Evolutionary conservation across 495 filamentous ascomycete species (phyloP).

Genomic region (Rhypophila decipiens): DNA sequence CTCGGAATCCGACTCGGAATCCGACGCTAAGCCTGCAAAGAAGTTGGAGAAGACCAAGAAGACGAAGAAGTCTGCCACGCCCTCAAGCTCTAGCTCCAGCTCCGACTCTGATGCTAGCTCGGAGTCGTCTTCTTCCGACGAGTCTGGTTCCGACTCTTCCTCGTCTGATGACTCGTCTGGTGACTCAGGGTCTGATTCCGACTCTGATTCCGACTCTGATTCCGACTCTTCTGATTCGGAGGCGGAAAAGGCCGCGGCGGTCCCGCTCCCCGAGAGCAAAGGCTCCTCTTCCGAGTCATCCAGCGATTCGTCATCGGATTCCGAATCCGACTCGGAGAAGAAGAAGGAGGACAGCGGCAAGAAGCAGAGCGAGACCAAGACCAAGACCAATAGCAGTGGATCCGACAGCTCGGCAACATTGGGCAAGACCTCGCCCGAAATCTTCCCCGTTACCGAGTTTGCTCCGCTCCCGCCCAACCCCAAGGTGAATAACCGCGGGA

Average conservation of each 20-base stretch:
- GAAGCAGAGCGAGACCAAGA: too few relatives aligned
- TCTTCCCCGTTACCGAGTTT: conserved; percentile 24
- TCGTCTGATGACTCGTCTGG: conserved; percentile 19
- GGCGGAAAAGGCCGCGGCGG: conserved; percentile 46
- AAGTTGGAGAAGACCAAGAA: too few relatives aligned
- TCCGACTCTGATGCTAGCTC: conserved; percentile 18
- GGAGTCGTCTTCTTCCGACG: conserved; percentile 15
- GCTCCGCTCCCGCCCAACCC: conserved; percentile 49
- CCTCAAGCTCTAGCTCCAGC: conserved; percentile 27
- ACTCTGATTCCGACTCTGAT: conserved; percentile 20
- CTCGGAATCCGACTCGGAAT: conserved; percentile 15
- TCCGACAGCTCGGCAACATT: conserved; percentile 38
- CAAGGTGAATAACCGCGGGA: conserved; percentile 37
- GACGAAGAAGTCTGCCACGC: conserved; percentile 21
- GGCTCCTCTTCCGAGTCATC: conserved; percentile 27
- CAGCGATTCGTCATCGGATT: conserved; percentile 27
- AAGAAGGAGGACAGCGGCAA: too few relatives aligned
- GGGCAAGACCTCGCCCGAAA: conserved; percentile 34
- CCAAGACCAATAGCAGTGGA: conserved; percentile 23
- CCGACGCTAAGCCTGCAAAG: too few relatives aligned
- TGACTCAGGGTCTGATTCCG: conserved; percentile 23
- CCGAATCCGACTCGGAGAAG: conserved; percentile 29
- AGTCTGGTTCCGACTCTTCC: conserved; percentile 24
- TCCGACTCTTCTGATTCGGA: conserved; percentile 32
- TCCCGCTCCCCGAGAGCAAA: conserved; percentile 40